These are phyloP conservation scores for Hymenoscyphus scutula DNA, from an alignment of 2,329 filamentous ascomycete genomes.

Conservation along the genomic window DNA sequence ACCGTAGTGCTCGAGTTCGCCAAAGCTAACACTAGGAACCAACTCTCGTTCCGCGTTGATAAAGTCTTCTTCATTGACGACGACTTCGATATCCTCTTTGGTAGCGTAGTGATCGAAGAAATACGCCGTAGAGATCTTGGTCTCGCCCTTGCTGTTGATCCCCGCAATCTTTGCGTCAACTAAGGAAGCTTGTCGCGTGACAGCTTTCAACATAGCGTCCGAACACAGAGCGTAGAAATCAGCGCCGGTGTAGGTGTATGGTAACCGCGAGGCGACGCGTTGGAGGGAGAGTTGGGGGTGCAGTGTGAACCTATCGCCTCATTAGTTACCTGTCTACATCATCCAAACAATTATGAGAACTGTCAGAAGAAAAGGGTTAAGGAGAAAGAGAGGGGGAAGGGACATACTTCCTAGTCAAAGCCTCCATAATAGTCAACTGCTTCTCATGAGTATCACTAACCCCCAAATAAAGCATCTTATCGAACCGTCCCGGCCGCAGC, in stretches of 20 bases:
- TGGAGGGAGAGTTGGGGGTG: slow-evolving; percentile 74
- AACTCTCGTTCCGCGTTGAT: slow-evolving; percentile 76
- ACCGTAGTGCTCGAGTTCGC: slow-evolving; percentile 90
- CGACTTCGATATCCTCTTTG: slow-evolving; percentile 77
- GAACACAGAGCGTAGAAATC: slow-evolving; percentile 97
- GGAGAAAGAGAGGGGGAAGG: slow-evolving; percentile 6
- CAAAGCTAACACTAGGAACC: slow-evolving; percentile 88
- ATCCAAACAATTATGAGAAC: neutral
- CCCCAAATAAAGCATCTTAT: slow-evolving; percentile 97
- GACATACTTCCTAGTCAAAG: slow-evolving; percentile 85
- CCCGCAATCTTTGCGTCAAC: slow-evolving; percentile 80
- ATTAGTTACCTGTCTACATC: neutral
- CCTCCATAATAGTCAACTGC: slow-evolving; percentile 90
- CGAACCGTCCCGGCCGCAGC: slow-evolving; percentile 85
- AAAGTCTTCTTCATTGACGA: slow-evolving; percentile 89
- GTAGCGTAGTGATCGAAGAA: slow-evolving; percentile 94
- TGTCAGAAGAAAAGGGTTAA: neutral
- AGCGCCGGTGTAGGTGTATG: slow-evolving; percentile 95
- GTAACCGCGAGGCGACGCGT: slow-evolving; percentile 71
- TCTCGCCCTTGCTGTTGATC: slow-evolving; percentile 50
- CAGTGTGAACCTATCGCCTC: slow-evolving; percentile 70
- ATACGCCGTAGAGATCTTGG: slow-evolving; percentile 72
- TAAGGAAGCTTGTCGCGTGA: slow-evolving; percentile 80
- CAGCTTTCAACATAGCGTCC: slow-evolving; percentile 97
- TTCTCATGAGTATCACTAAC: slow-evolving; percentile 97